Percentiles rank a stretch among this genome's conserved stretches.
These are phyloP conservation scores for Suhomyces choctaworum DNA, from an alignment of 1,139 yeast genomes.

Conservation along the genomic window DNA sequence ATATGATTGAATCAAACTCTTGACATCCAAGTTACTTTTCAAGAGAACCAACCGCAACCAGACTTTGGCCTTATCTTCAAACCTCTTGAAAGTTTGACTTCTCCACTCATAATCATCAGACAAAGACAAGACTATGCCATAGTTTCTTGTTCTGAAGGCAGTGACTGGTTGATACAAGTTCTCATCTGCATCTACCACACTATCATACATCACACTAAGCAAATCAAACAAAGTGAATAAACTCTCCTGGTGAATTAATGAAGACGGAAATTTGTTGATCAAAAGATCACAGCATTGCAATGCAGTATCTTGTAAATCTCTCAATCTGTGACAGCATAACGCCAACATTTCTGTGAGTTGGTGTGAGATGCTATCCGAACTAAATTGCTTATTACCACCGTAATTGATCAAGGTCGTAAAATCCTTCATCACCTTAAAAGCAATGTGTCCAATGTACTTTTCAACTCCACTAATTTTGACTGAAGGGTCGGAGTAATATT, in stretches of 20 bases:
- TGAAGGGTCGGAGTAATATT: slow-evolving; percentile 86
- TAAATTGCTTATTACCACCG: slow-evolving; percentile 53
- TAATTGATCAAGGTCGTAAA: slow-evolving; percentile 49
- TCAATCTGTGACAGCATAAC: slow-evolving; percentile 75
- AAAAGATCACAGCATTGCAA: slow-evolving; percentile 74
- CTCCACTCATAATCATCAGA: slow-evolving; percentile 85
- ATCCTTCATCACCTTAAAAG: slow-evolving; percentile 58
- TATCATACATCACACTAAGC: slow-evolving; percentile 71
- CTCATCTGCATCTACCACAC: slow-evolving; percentile 83
- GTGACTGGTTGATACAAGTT: slow-evolving; percentile 84
- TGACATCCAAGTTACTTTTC: slow-evolving; percentile 69
- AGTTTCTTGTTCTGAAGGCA: slow-evolving; percentile 58
- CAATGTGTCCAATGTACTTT: slow-evolving; percentile 64
- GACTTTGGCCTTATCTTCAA: slow-evolving; percentile 57
- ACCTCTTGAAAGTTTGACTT: slow-evolving; percentile 58
- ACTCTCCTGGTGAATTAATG: slow-evolving; percentile 73
- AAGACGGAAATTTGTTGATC: slow-evolving; percentile 70
- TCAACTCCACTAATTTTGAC: slow-evolving; percentile 72
- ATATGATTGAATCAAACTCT: slow-evolving; percentile 75
- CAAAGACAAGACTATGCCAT: slow-evolving; percentile 60
- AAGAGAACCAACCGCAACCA: slow-evolving; percentile 65
- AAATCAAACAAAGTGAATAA: slow-evolving; percentile 80
- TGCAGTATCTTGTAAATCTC: slow-evolving; percentile 77
- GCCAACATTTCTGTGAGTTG: slow-evolving; percentile 72
- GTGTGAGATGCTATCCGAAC: slow-evolving; percentile 61